Evolutionary conservation across 1,284 basidiomycete species (phyloP), one percentile per base, ranked within the genome.

Genomic region (Paramarasmius palmivorus): DNA sequence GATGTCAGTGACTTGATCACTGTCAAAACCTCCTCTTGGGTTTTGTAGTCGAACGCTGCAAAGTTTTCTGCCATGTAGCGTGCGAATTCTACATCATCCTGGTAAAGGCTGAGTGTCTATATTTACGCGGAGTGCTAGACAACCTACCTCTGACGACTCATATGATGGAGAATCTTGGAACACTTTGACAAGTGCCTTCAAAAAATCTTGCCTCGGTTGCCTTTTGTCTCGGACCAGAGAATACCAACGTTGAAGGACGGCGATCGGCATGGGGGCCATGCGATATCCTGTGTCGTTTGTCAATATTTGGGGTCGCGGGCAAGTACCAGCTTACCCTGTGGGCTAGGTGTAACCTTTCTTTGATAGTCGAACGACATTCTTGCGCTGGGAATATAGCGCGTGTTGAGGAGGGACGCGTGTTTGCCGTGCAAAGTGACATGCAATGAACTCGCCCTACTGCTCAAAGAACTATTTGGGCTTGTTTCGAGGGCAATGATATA

Each of bases 31-130:
- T 99, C 97, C 67, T 99, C 97, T 64, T 90, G 86, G 1, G 91
- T 90, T 73, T 95, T 97, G 76, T 95, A 98, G 46, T 98, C 94
- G 54, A 99, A 83, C 1, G 86, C 77, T 0, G 93, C 83, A 54
- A 99, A 87, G 65, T 97, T 98, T 68, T 99, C 97, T 0, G 93
- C 90, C 78, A 98, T 88, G 71, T 93, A 99, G 44, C 93, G 86
- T 0, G 82, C 82, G 61, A 98, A 92, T 26, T 88, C 82, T 26
- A 94, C 77, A 61, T 94, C 88, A 55, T 89, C 82, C 86, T 93
- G 61, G 7, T 52, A 7, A 39, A 35, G 39, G 25, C 32, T 35
- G 32, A 34, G 36, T 39, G 41, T 48, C n/a, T 38, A 42, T 17
- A 26, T 12, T n/a, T 12, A 19, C 39, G 26, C 12, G 12, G 45